phyloP scores from a whole-genome alignment of 108 stramenopile genomes.

The Skeletonema potamos region DNA sequence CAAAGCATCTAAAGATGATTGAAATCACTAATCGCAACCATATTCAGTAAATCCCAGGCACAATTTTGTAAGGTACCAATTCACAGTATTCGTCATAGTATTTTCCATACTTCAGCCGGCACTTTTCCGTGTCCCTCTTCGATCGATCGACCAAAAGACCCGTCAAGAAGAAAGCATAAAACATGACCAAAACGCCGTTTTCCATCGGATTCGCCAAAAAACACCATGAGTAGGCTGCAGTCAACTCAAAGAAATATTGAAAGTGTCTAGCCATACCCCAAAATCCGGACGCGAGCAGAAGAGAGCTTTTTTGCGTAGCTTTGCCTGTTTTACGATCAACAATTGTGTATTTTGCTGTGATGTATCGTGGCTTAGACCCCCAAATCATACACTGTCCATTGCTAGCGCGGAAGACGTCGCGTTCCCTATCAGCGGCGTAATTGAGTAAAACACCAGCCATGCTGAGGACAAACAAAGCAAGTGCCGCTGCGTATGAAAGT shows the following conservation, averaged over 20 bases:
- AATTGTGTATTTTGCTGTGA: constrained; percentile 90
- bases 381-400: constrained; percentile 85
- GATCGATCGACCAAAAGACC: constrained; percentile 95
- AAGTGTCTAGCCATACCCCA: constrained; percentile 97
- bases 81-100: constrained; percentile 95
- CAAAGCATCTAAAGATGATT: not conserved
- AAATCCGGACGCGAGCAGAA: constrained; percentile 83
- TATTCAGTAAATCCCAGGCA: constrained; percentile 65
- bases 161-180: constrained; percentile 93
- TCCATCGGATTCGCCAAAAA: constrained; percentile 70
- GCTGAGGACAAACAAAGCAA: constrained; percentile 69
- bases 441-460: constrained; percentile 82
- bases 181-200: constrained; percentile 72
- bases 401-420: constrained; percentile 88
- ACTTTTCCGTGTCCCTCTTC: constrained; percentile 93
- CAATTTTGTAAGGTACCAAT: constrained; percentile 86
- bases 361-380: constrained; percentile 85
- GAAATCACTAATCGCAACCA: not conserved
- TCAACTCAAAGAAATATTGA: constrained; percentile 95
- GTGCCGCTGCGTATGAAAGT: constrained; percentile 56
- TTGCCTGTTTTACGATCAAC: constrained; percentile 59
- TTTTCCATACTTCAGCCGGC: constrained; percentile 93
- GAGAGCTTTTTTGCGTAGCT: constrained; percentile 57
- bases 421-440: constrained; percentile 97
- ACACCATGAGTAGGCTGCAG: constrained; percentile 92